Percentiles rank a stretch among this genome's conserved stretches.
These are phyloP conservation scores for Teunomyces gatunensis DNA, from an alignment of 805 yeast genomes.

Conservation along the genomic window DNA sequence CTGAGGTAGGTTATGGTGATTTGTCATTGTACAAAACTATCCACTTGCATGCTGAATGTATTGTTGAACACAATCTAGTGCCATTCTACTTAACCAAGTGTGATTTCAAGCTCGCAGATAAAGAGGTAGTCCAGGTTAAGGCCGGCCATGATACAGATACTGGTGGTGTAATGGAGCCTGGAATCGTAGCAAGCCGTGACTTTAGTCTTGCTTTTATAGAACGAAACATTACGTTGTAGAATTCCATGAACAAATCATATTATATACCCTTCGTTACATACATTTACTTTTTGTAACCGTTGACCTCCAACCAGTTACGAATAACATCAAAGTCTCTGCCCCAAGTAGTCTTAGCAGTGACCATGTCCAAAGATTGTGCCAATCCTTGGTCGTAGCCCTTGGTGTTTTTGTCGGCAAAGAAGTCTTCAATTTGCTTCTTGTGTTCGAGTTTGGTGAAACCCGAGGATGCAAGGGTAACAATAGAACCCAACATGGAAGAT, in stretches of 20 bases:
- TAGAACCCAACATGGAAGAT: slow-evolving; percentile 71
- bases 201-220: slow-evolving; percentile 42
- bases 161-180: slow-evolving; percentile 32
- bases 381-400: slow-evolving; percentile 64
- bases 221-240: slow-evolving; percentile 14
- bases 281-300: slow-evolving; percentile 24
- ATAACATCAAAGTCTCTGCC: slow-evolving; percentile 54
- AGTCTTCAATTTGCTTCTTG: slow-evolving; percentile 46
- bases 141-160: slow-evolving; percentile 12
- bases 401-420: slow-evolving; percentile 54
- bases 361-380: slow-evolving; percentile 62
- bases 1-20: slow-evolving; percentile 2
- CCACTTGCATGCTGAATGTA: slow-evolving; percentile 38
- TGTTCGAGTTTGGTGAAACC: slow-evolving; percentile 59
- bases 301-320: slow-evolving; percentile 45
- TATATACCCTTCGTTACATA: slow-evolving; percentile 1
- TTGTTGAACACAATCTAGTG: slow-evolving; percentile 49
- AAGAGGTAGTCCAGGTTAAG: slow-evolving; percentile 14
- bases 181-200: slow-evolving; percentile 34
- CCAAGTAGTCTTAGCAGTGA: slow-evolving; percentile 57
- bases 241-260: slow-evolving; percentile 1
- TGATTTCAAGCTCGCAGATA: slow-evolving; percentile 31
- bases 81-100: slow-evolving; percentile 42
- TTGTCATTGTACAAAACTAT: slow-evolving; percentile 13
- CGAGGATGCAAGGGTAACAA: slow-evolving; percentile 60